Base-by-base conservation (phyloP, 441 rosid species). In the Adansonia gregorii region DNA sequence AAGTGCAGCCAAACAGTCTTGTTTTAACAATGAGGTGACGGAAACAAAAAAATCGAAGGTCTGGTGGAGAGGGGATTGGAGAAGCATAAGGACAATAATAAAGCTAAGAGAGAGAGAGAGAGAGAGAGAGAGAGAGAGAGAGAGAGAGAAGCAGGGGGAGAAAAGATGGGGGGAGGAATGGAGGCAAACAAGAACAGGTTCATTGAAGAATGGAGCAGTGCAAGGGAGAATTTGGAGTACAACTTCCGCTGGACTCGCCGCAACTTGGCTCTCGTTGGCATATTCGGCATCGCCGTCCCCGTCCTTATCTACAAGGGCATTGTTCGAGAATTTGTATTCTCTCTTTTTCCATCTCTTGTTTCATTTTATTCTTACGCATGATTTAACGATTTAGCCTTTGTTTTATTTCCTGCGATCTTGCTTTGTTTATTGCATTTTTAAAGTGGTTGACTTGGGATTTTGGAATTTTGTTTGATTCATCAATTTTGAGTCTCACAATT, bases 241-340 rank as follows among this genome's bases (percentile, higher is more conserved):
- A 94, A 94, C 82, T 94, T 94, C 87, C 92, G 98, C 0, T 94
- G 97, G 95, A 88, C 94, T 43, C 94, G 97, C 64, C 96, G 98
- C 75, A 92, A 90, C 87, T 76, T 89, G 7, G 98, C 98, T 46
- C 87, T 94, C 78, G 82, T 92, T 72, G 97, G 98, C 64, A 41
- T 94, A n/a, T 92, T 92, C 83, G 98, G 97, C 80, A 81, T 92
- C 87, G 98, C 91, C 24, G 15, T 92, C 74, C 98, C 98, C 35
- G 12, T 87, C 85, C 43, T 94, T 43, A 81, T 94, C 83, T 94
- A 94, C 87, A 92, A 85, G 84, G 97, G 95, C 87, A 90, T 92
- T 90, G 96, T 94, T 88, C 83, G 82, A 74, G 98, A 92, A 82
- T 94, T 92, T 52, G 98, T 94, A 85, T 86, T 27, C 71, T 5